These are phyloP conservation scores for Trichoderma sp. DNA, from an alignment of 2,329 filamentous ascomycete species.

Conservation along the genomic window DNA sequence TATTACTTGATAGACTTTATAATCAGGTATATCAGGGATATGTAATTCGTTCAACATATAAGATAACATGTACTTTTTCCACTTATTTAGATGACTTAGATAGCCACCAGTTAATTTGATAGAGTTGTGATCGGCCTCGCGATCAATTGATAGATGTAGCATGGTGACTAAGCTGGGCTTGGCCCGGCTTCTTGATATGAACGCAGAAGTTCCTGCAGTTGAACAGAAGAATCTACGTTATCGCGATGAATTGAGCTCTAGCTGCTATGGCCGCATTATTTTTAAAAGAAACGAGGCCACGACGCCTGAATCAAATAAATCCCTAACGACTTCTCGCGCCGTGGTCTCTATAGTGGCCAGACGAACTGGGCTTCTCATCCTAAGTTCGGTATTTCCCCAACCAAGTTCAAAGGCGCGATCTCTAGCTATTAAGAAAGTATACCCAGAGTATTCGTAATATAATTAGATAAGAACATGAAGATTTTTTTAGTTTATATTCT, in stretches of 20 bases:
- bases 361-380: not conserved
- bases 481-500: too few relatives aligned
- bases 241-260: not conserved
- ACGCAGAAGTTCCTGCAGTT: not conserved
- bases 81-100: not conserved
- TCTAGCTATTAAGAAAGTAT: too few relatives aligned
- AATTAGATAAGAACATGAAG: too few relatives aligned
- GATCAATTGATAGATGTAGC: not conserved
- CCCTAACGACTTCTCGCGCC: not conserved
- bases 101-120: not conserved
- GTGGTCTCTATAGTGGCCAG: not conserved
- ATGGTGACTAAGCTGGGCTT: not conserved
- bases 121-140: not conserved
- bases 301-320: not conserved
- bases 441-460: too few relatives aligned
- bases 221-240: not conserved
- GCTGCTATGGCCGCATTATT: not conserved
- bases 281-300: not conserved
- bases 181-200: not conserved
- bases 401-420: not conserved
- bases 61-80: not conserved
- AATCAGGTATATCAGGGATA: not conserved
- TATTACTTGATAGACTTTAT: not conserved
- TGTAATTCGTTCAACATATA: not conserved
- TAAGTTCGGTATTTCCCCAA: not conserved